Base-by-base conservation (phyloP, 2,329 filamentous ascomycete species). In the Tothia fuscella region DNA sequence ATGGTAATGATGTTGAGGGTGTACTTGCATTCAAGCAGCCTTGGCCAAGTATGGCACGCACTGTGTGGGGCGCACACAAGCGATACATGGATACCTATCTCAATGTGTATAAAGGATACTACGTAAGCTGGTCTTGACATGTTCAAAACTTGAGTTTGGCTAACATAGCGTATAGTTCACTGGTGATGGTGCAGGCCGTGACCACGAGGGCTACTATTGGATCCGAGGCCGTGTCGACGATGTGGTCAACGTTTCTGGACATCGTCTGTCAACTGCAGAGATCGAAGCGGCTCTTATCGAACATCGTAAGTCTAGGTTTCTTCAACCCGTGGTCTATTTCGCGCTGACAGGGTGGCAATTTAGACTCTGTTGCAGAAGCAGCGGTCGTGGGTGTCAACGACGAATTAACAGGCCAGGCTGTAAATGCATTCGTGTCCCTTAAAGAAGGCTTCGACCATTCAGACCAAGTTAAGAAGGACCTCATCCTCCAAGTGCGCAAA, bases 171-270 rank as follows among this genome's bases (percentile, higher is more conserved):
- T 9, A 24, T 50, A 85, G 80, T 93, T 91, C 67, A 91, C 85
- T 13, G 85, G 85, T 45, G 91, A 98, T 58, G 91, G 91, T 58
- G 91, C 91, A 43, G 91, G 84, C 46, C 84, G 91, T 58, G 91
- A 98, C 61, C 83, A 94, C 64, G 91, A 98, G 56, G 91, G 91
- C 44, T 98, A 95, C 72, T 98, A 96, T 77, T 98, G 91, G 91
- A 98, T 98, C 61, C 85, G 91, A 48, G 91, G 91, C 50, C 87
- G 91, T 63, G 91, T 98, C 41, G 91, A 98, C 58, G 91, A 98
- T 56, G 91, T 98, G 32, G 89, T 98, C 62, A 98, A 98, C 64
- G 91, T 98, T 48, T 91, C 83, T 53, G 91, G 91, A 21, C 91
- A 98, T 65, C 82, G 91, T 61, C 73, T 98, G 48, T 96, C 89